Percentiles rank a stretch among this genome's conserved stretches.
Evolutionary conservation across 257 asterid genomes (phyloP).

Genomic region (Cordia subcordata): DNA sequence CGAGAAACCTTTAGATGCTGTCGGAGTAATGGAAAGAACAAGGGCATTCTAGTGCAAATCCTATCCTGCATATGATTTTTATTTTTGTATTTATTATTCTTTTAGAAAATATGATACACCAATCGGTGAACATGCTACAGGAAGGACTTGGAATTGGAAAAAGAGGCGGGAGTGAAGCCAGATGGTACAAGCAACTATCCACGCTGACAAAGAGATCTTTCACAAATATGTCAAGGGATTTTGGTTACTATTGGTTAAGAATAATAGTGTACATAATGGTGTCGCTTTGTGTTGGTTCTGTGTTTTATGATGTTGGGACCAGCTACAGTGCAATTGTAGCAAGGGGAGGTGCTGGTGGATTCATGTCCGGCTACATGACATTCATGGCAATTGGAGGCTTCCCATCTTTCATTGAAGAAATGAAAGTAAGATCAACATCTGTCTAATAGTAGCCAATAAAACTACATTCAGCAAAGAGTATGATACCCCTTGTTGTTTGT

Average conservation of each 20-base stretch:
- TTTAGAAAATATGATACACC: too few species aligned
- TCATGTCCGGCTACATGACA: slow-evolving; percentile 83
- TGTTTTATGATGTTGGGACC: slow-evolving; percentile 65
- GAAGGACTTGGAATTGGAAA: slow-evolving; percentile 33
- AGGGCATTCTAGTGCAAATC: too few species aligned
- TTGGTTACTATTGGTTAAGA: slow-evolving; percentile 88
- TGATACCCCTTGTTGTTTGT: too few species aligned
- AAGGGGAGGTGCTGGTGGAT: slow-evolving; percentile 86
- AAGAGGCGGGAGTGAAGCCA: slow-evolving; percentile 56
- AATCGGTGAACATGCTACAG: slow-evolving; percentile 18
- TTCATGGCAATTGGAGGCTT: slow-evolving; percentile 97
- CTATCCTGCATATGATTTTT: too few species aligned
- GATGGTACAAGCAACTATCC: slow-evolving; percentile 55
- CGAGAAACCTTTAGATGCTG: too few species aligned
- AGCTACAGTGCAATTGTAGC: slow-evolving; percentile 50
- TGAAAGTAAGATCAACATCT: slow-evolving; percentile 43
- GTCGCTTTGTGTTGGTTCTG: slow-evolving; percentile 67
- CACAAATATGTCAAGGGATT: slow-evolving; percentile 75
- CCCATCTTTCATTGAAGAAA: slow-evolving; percentile 94
- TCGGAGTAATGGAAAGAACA: too few species aligned
- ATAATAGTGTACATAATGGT: slow-evolving; percentile 50
- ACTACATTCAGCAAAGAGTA: too few species aligned
- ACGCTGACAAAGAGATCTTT: slow-evolving; percentile 68
- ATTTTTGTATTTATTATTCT: too few species aligned
- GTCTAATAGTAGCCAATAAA: background rate